Evolutionary conservation across 768 basidiomycete genomes (phyloP), one percentile per base, ranked within the genome.

Genomic region (Termitomyces sp.): DNA sequence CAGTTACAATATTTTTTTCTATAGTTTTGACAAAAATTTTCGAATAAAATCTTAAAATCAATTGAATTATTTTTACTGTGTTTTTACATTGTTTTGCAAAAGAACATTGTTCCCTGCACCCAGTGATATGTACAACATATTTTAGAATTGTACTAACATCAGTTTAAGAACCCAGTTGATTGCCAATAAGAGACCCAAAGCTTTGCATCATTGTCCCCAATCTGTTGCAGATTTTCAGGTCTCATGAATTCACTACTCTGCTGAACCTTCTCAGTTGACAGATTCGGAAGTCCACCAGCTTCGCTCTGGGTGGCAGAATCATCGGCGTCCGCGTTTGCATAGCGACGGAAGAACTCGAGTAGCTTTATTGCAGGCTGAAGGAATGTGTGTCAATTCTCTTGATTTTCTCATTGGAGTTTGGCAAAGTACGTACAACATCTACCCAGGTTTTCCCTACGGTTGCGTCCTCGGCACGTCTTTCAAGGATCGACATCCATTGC

Each of bases 331-430:
- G 61, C 64, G 0, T 37, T 46, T 5, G 64, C 53, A 54, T 71
- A 55, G 20, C 18, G 34, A 7, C 68, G 71, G 64, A 71, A 70
- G 56, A 70, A 74, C 42, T 68, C 68, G 20, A 74, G 61, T 1
- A 74, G 44, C 53, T 75, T 72, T 52, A 72, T 65, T 0, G 66
- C 73, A 20, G 74, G 74, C 73, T 73, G 37, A 18, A 36, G 4
- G 3, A 43, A 13, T 37, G 22, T 31, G 22, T 44, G 10, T 27
- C 31, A 26, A 7, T 16, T 20, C 14, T 46, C 8, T 26, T 18
- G 1, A 26, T 16, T 5, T 27, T 26, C 16, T 6, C 7, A 3
- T 8, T 46, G 44, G 6, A 46, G 13, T 27, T 44, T 26, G 18
- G 29, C n/a, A 31, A 48, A 10, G n/a, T 32, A 37, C 61, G 56